Base-by-base conservation (phyloP, 2,329 filamentous ascomycete genomes). In the Fusarium zealandicum region DNA sequence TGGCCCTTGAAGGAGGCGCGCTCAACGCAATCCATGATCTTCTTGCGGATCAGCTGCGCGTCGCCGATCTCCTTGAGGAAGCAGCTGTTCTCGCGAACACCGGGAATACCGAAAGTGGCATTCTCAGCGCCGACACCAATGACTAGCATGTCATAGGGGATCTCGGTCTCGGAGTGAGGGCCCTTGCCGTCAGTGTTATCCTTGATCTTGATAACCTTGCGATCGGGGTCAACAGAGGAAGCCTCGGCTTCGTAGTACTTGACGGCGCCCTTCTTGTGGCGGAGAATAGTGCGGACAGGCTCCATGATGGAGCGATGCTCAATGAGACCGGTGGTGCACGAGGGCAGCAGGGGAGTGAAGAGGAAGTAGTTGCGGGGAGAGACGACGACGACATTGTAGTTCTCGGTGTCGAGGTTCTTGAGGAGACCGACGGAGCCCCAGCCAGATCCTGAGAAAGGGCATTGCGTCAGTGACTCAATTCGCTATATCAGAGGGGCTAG, bases 261-360 rank as follows among this genome's bases (percentile, higher is more conserved):
- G 75, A 96, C 95, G 41, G 88, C 84, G 61, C 91, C 90, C 79
- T 91, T 92, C 85, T 98, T 98, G 80, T 95, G 90, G 71, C 93
- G 90, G 67, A 96, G 84, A 75, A 99, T 96, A 74, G 95, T 92
- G 73, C 95, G 92, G 69, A 99, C 89, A 51, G 95, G 95, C 81
- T 99, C 95, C 95, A 99, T 99, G 78, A 99, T 99, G 72, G 93
- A 98, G 74, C 95, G 92, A 81, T 98, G 95, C 83, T 99, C 95
- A 76, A 99, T 95, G 68, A 92, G 90, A 70, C 95, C 95, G 64
- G 93, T 97, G 45, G 95, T 98, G 79, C 95, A 99, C 72, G 93
- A 98, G 63, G 95, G 95, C 58, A 99, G 86, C 54, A 99, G 87
- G 56, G 95, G 95, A 25, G 95, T 99, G 84, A 99, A 99, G 67